These are phyloP conservation scores for Salix purpurea DNA, from an alignment of 345 rosid species.

Conservation along the genomic window DNA sequence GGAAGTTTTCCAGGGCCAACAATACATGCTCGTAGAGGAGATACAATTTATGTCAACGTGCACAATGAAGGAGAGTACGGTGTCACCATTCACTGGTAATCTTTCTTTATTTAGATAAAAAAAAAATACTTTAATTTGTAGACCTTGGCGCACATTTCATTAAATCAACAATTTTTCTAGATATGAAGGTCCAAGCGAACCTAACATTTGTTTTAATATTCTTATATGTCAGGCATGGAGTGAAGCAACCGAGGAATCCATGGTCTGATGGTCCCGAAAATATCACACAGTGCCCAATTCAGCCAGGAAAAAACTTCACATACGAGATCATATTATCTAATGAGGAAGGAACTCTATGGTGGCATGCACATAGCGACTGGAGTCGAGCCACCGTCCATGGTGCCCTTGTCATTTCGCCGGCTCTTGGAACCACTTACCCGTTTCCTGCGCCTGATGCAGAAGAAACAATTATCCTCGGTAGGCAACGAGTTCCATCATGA, in stretches of 20 bases:
- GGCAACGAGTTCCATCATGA: too few species aligned
- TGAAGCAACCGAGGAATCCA: constrained; percentile 63
- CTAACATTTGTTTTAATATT: background rate
- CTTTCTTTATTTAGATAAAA: background rate
- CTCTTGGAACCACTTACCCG: too few species aligned
- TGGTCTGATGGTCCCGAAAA: constrained; percentile 92
- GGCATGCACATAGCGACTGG: too few species aligned
- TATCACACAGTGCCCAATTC: constrained; percentile 82
- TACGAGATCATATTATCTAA: constrained; percentile 44
- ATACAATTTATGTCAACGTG: constrained; percentile 39
- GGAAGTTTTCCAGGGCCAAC: constrained; percentile 34
- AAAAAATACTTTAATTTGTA: too few species aligned
- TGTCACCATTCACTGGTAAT: constrained; percentile 54
- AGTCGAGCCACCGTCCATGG: too few species aligned
- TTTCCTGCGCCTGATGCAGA: too few species aligned
- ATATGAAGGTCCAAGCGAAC: background rate
- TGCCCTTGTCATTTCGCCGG: too few species aligned
- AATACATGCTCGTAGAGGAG: constrained; percentile 34
- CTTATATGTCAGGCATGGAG: constrained; percentile 45
- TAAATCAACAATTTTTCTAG: too few species aligned
- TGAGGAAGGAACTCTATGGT: constrained; percentile 45
- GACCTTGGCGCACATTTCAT: too few species aligned
- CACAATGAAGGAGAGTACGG: constrained; percentile 42
- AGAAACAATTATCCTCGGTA: too few species aligned
- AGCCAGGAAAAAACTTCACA: constrained; percentile 63